Conservation (phyloP, 1,284 basidiomycete species). For the Schizopora paradoxa region DNA sequence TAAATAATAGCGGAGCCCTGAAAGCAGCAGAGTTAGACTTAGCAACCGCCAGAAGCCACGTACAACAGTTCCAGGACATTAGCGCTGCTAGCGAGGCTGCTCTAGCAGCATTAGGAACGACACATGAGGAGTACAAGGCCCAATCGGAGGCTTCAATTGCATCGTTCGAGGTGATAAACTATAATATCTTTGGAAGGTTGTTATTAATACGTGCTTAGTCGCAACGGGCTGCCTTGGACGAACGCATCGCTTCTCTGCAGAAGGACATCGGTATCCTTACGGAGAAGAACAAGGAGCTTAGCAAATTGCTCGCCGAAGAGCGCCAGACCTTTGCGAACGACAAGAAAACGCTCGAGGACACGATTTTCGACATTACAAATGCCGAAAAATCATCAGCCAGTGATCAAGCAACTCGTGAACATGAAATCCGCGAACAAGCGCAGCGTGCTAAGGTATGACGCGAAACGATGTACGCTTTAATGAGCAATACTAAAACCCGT, state of each 20-base stretch:
- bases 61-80: constrained; percentile 81
- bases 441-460: constrained; percentile 59
- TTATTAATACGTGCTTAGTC: constrained; percentile 40
- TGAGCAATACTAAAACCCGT: constrained; percentile 10
- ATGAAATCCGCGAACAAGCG: constrained; percentile 59
- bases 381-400: constrained; percentile 62
- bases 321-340: constrained; percentile 67
- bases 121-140: constrained; percentile 75
- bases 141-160: constrained; percentile 62
- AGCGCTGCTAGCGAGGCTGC: constrained; percentile 78
- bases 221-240: constrained; percentile 60
- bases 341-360: constrained; percentile 73
- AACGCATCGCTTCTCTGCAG: constrained; percentile 51
- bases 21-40: constrained; percentile 75
- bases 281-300: constrained; percentile 50
- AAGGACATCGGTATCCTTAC: constrained; percentile 51
- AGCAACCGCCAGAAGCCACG: constrained; percentile 61
- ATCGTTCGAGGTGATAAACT: constrained; percentile 53
- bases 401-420: constrained; percentile 58
- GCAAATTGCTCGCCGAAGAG: constrained; percentile 61
- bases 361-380: constrained; percentile 68
- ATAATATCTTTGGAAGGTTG: neutral
- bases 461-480: neutral
- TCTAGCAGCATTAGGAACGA: constrained; percentile 60
- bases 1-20: constrained; percentile 58